Evolutionary conservation across 768 basidiomycete genomes (phyloP).

Genomic region (Termitomyces titanicus): DNA sequence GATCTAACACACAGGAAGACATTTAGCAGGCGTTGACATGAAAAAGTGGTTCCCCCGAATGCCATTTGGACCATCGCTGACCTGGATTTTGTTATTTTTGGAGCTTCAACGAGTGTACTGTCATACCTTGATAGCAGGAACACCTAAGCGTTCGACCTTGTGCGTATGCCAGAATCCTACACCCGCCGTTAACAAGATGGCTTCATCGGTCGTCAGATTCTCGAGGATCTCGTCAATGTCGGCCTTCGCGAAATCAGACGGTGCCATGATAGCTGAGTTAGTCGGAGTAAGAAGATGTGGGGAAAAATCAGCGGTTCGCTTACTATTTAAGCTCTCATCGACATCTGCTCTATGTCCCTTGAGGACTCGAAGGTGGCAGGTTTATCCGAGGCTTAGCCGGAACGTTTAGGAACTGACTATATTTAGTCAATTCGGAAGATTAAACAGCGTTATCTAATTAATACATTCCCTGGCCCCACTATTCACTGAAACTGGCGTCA

Average conservation of each 20-base stretch:
- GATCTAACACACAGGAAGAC: slow-evolving; percentile 50
- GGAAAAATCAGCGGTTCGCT: background rate
- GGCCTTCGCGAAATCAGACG: slow-evolving; percentile 67
- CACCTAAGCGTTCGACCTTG: slow-evolving; percentile 56
- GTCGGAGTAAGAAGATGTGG: background rate
- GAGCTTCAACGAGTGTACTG: background rate
- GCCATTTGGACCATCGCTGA: slow-evolving; percentile 81
- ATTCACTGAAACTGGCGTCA: too few relatives aligned
- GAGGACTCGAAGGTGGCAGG: background rate
- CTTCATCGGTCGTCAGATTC: slow-evolving; percentile 70
- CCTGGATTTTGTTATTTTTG: slow-evolving; percentile 29
- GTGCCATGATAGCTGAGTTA: slow-evolving; percentile 40
- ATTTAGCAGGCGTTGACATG: slow-evolving; percentile 79
- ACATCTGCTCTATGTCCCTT: background rate
- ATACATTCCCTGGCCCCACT: too few relatives aligned
- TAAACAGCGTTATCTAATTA: background rate
- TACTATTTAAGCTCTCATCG: background rate
- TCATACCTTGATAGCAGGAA: slow-evolving; percentile 67
- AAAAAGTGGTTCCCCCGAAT: slow-evolving; percentile 74
- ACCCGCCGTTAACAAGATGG: slow-evolving; percentile 67
- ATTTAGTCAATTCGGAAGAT: too few relatives aligned
- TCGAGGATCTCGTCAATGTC: slow-evolving; percentile 58
- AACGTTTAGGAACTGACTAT: background rate
- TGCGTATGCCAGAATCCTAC: slow-evolving; percentile 80
- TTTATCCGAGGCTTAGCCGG: slow-evolving; percentile 2